phyloP scores from a whole-genome alignment of 2,329 filamentous ascomycete species.

The Atkinsonella hypoxylon region DNA sequence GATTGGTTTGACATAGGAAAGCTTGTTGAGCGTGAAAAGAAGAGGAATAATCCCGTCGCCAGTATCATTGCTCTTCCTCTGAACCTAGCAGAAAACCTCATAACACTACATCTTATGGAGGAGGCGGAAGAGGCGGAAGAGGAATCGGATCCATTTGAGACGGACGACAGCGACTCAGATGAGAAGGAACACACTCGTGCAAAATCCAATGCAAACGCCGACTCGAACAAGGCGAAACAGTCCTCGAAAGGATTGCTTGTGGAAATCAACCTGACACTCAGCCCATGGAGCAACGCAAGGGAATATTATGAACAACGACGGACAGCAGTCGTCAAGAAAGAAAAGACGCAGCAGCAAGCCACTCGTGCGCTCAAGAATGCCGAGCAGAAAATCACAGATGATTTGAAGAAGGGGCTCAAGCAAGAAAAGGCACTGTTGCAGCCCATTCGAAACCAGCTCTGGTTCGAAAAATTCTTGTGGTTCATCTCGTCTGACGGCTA shows the following conservation, averaged over 20 bases:
- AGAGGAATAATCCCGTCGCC: constrained; percentile 70
- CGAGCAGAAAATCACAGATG: constrained; percentile 75
- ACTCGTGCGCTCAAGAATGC: constrained; percentile 76
- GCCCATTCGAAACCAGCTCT: constrained; percentile 70
- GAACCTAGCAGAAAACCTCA: constrained; percentile 78
- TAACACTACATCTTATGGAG: constrained; percentile 69
- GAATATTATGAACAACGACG: constrained; percentile 89
- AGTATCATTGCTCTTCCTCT: constrained; percentile 76
- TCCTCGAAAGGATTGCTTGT: constrained; percentile 51
- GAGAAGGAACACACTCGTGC: constrained; percentile 19
- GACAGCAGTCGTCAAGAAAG: constrained; percentile 71
- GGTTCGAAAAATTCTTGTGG: constrained; percentile 96
- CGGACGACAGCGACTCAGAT: constrained; percentile 47
- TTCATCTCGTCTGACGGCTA: constrained; percentile 96
- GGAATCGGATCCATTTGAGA: constrained; percentile 47
- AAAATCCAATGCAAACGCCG: constrained; percentile 7
- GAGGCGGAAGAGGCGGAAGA: constrained; percentile 52
- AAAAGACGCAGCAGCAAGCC: constrained; percentile 75
- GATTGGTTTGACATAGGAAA: constrained; percentile 90
- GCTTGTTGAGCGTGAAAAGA: constrained; percentile 79
- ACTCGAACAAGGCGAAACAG: constrained; percentile 25
- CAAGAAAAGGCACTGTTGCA: constrained; percentile 82
- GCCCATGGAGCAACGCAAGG: constrained; percentile 79
- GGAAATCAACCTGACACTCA: constrained; percentile 73
- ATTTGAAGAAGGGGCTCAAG: constrained; percentile 79